Evolutionary conservation across 1,139 yeast genomes (phyloP), one percentile per base, ranked within the genome.

Genomic region (Geotrichum bryndzae): DNA sequence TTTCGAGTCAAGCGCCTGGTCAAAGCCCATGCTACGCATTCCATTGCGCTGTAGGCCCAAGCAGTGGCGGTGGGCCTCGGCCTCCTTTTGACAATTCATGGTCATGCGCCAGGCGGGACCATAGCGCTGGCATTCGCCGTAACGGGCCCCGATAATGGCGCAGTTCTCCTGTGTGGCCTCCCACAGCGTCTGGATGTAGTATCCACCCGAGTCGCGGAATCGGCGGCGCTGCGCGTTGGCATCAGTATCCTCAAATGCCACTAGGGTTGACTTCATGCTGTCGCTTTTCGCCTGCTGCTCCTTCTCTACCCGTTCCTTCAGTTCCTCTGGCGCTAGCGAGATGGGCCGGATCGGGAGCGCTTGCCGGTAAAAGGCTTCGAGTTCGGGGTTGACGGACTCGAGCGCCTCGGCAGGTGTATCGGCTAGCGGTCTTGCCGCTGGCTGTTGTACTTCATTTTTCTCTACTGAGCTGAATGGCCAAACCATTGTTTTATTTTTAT

Each of bases 41-140:
- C 79, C 72, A 5, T 67, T 65, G 33, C 69, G 68, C 66, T 78
- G 81, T 48, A 75, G 64, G 18, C 68, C 72, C n/a, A 74, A 56
- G 61, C 79, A 76, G 56, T 67, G 68, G 23, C 48, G 45, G 41
- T 59, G 62, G 3, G 58, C 53, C 38, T 57, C 59, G 18, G 58
- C 50, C 50, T 54, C 61, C 53, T 59, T 57, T 33, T 56, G 52
- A 52, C 61, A 59, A 38, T 59, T 51, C 62, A 56, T 56, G 54
- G 56, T 53, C 35, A 59, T 61, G 50, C 56, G 60, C 64, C 62
- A 62, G 55, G 57, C 53, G 22, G 59, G 55, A 11, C 64, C 64
- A 13, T 57, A 54, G 22, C 64, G 58, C 45, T 59, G 62, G 52
- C 64, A 62, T 29, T 62, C 61, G n/a, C 61, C 61, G 50, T 59